Percentiles rank a stretch among this genome's conserved stretches.
These are phyloP conservation scores for Macrolepiota dolichaula DNA, from an alignment of 768 basidiomycete species.

Conservation along the genomic window DNA sequence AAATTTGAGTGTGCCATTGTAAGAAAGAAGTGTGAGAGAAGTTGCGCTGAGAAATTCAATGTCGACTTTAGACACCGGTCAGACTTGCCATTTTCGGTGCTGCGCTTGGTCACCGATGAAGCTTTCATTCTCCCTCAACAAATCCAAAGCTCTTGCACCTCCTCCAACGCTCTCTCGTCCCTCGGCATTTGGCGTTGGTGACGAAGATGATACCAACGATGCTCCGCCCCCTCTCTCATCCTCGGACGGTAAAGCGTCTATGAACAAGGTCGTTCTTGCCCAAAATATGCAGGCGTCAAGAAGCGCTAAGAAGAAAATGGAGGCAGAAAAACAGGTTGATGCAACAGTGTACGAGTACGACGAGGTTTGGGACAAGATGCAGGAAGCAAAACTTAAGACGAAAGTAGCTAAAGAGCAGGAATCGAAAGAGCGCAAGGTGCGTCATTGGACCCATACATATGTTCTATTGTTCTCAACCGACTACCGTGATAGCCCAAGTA, in stretches of 20 bases:
- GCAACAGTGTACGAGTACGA: constrained; percentile 91
- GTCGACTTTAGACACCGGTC: constrained; percentile 31
- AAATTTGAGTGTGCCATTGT: constrained; percentile 53
- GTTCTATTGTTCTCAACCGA: background rate
- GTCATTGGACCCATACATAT: constrained; percentile 34
- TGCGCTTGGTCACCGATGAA: constrained; percentile 51
- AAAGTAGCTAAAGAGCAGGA: constrained; percentile 79
- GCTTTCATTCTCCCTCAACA: constrained; percentile 83
- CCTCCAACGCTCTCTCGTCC: constrained; percentile 51
- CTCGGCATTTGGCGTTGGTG: constrained; percentile 60
- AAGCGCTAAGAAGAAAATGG: constrained; percentile 68
- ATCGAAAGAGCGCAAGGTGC: constrained; percentile 62
- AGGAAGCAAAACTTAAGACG: constrained; percentile 73
- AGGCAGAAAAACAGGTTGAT: constrained; percentile 78
- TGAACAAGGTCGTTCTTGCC: constrained; percentile 54
- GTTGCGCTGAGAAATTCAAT: background rate
- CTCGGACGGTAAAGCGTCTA: constrained; percentile 23
- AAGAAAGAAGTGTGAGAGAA: constrained; percentile 2
- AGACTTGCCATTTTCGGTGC: constrained; percentile 9
- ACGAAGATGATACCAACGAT: constrained; percentile 55
- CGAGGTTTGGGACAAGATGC: constrained; percentile 95
- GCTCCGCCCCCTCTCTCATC: constrained; percentile 33
- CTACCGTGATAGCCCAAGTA: constrained; percentile 78
- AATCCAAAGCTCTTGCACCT: constrained; percentile 49
- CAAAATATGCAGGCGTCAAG: constrained; percentile 61